Conservation (phyloP, 176 grass and related monocot species). For the Raddia distichophylla region DNA sequence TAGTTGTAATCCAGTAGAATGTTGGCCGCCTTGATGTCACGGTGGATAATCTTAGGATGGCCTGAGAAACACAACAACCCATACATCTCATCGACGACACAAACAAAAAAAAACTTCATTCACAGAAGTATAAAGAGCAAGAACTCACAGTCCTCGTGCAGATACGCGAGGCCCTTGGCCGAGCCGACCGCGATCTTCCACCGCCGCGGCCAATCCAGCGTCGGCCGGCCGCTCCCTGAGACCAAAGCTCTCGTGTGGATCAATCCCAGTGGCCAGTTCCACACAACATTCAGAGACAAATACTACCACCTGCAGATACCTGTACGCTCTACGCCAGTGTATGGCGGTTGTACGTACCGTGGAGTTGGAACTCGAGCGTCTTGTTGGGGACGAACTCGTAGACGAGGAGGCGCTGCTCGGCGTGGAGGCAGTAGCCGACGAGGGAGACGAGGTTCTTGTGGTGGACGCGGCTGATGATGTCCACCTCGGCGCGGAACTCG, state of each 20-base stretch:
- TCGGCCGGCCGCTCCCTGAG: constrained; percentile 58
- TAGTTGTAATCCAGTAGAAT: constrained; percentile 83
- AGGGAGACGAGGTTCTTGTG: constrained; percentile 84
- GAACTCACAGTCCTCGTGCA: constrained; percentile 91
- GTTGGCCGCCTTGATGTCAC: constrained; percentile 87
- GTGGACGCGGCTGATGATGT: constrained; percentile 88
- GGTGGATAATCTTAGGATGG: constrained; percentile 84
- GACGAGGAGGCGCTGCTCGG: constrained; percentile 69
- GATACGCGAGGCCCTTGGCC: constrained; percentile 79
- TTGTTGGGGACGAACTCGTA: constrained; percentile 92
- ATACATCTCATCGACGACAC: too few species aligned
- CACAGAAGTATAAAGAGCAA: not conserved
- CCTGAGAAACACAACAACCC: constrained; percentile 36
- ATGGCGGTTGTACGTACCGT: constrained; percentile 47
- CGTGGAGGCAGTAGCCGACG: constrained; percentile 80
- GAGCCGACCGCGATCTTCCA: constrained; percentile 83
- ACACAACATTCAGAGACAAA: not conserved
- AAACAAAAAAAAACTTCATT: too few species aligned
- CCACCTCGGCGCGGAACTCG: constrained; percentile 89
- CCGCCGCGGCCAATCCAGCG: constrained; percentile 73
- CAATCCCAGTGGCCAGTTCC: not conserved
- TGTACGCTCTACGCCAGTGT: too few species aligned
- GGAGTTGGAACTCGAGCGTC: constrained; percentile 81
- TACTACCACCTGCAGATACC: too few species aligned
- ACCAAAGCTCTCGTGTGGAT: not conserved